phyloP scores from a whole-genome alignment of 805 yeast species.

The Komagataella mondaviorum region DNA sequence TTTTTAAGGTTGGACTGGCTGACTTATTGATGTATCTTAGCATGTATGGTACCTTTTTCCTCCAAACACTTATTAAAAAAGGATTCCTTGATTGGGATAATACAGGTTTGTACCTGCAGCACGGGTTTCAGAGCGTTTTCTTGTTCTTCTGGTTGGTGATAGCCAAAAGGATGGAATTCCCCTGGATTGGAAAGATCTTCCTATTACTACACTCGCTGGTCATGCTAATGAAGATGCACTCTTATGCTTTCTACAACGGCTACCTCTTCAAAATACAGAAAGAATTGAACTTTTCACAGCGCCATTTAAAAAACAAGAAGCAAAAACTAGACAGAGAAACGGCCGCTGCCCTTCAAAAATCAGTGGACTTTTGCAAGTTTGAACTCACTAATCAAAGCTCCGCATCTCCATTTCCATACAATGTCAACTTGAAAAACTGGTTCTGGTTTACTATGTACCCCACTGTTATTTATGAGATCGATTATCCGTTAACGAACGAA shows the following conservation, averaged over 20 bases:
- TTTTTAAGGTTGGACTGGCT: constrained; percentile 54
- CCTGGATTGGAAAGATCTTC: constrained; percentile 89
- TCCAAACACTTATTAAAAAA: constrained; percentile 42
- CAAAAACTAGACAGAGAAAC: constrained; percentile 16
- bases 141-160: constrained; percentile 38
- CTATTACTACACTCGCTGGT: constrained; percentile 76
- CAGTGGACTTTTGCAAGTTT: constrained; percentile 54
- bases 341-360: constrained; percentile 23
- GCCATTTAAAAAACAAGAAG: constrained; percentile 25
- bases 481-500: constrained; percentile 61
- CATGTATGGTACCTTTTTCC: constrained; percentile 41
- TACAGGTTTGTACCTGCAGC: constrained; percentile 51
- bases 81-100: constrained; percentile 43
- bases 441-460: constrained; percentile 83
- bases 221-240: constrained; percentile 88
- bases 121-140: constrained; percentile 17
- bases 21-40: constrained; percentile 66
- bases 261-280: constrained; percentile 56
- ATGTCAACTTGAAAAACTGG: constrained; percentile 51
- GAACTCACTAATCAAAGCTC: constrained; percentile 53
- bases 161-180: constrained; percentile 43
- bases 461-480: constrained; percentile 70
- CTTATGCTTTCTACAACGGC: constrained; percentile 86
- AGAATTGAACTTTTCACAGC: constrained; percentile 39
- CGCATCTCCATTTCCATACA: constrained; percentile 48